Evolutionary conservation across 208 protist species (phyloP).

Genomic region (Acanthamoeba rhysodes): DNA sequence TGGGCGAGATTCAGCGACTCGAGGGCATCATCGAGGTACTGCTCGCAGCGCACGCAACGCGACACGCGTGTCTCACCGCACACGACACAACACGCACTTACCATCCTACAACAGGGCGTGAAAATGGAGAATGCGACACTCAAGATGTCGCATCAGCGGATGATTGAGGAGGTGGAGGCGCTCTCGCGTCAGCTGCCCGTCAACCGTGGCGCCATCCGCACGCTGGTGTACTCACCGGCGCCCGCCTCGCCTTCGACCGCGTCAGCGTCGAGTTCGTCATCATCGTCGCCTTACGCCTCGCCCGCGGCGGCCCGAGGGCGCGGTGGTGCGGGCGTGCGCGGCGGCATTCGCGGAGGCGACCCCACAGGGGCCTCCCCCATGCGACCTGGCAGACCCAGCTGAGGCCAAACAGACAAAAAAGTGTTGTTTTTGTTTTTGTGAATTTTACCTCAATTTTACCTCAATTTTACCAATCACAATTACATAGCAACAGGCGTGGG

Average conservation of each 20-base stretch:
- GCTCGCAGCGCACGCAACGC: no score
- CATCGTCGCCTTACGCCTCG: neutral
- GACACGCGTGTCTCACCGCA: neutral
- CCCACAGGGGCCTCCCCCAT: no score
- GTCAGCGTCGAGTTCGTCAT: neutral
- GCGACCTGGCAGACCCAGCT: no score
- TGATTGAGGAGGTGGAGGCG: constrained; percentile 63
- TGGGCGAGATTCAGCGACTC: constrained; percentile 37
- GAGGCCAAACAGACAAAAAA: no score
- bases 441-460: no score
- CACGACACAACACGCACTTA: no score
- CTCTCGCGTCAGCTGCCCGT: constrained; percentile 66
- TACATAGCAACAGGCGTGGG: no score
- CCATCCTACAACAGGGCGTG: neutral
- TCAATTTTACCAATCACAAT: no score
- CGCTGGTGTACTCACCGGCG: neutral
- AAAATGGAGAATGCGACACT: constrained; percentile 71
- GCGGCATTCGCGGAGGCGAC: no score
- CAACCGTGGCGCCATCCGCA: neutral
- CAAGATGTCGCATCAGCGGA: constrained; percentile 68
- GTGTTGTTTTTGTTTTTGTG: no score
- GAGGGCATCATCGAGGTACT: constrained; percentile 46
- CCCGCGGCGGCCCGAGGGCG: no score
- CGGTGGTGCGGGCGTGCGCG: no score
- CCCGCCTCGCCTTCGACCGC: neutral